Base-by-base conservation (phyloP, 495 filamentous ascomycete genomes). In the Tricharina praecox region DNA sequence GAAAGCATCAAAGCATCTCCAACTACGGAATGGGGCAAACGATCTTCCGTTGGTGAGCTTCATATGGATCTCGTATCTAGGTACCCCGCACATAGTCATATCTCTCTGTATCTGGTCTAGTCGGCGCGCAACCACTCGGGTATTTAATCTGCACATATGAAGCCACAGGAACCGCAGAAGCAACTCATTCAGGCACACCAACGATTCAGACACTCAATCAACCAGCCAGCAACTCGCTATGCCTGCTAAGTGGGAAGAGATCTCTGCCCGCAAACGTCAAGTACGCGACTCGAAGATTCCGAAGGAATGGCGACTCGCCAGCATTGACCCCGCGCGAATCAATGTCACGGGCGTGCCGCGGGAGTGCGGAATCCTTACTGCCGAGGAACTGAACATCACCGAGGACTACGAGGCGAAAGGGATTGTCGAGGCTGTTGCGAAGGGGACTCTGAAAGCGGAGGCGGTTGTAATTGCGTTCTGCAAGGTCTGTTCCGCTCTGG, bases 391-490 rank as follows among this genome's bases (percentile, higher is more conserved):
- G 10, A 56, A 61, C 1, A 77, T 78, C 16, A 79, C 75, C 0
- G 73, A 76, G 55, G 54, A 68, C 0, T 71, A 68, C 51, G 66
- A 74, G 56, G 68, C 75, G 1, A 66, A 66, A 3, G 63, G 57
- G 3, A 54, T 77, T 11, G 54, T 70, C 11, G 50, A 60, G 4
- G 64, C 52, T 10, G 71, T 77, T 15, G 59, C 59, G 1, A 60
- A 43, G 2, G 56, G 66, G 7, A 55, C 58, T 25, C 60, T 70
- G 30, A 75, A 63, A 24, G 63, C 67, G n/a, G 60, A 70, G 20
- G 71, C 75, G 37, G 73, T 76, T 19, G 62, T 65, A 10, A 61
- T 50, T 16, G 72, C 67, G 9, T 79, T 77, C 53, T 75, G 71
- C 58, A 79, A 77, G 62, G 70, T 72, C 48, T 26, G 37, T 0